These are phyloP conservation scores for Thraustotheca clavata DNA, from an alignment of 352 stramenopile genomes.

Conservation along the genomic window DNA sequence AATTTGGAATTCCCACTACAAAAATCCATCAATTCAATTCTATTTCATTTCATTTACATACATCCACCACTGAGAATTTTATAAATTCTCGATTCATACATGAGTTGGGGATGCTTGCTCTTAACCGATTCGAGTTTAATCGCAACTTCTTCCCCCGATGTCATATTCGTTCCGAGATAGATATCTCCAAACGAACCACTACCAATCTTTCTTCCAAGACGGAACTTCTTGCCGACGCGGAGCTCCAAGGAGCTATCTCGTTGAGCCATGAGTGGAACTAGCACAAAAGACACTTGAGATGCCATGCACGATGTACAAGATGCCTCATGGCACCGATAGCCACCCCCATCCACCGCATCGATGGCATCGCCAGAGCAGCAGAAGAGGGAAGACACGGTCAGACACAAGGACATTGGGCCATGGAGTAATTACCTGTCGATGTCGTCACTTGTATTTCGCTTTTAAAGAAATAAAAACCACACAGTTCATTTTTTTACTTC, in stretches of 20 bases:
- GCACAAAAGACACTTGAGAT: background rate
- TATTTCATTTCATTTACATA: constrained; percentile 49
- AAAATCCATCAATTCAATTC: constrained; percentile 19
- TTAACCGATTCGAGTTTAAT: constrained; percentile 99
- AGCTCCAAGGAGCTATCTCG: constrained; percentile 90
- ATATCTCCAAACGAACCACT: constrained; percentile 99
- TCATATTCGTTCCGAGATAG: constrained; percentile 99
- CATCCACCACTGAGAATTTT: constrained; percentile 97
- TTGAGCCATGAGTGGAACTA: constrained; percentile 34
- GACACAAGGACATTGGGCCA: background rate
- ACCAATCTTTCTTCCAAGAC: constrained; percentile 98
- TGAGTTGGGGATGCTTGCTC: constrained; percentile 96
- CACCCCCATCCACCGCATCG: background rate
- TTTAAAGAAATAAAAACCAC: constrained; percentile 12
- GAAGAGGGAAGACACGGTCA: background rate
- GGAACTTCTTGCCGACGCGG: constrained; percentile 99
- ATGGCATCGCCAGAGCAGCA: background rate
- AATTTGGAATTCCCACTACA: constrained; percentile 95
- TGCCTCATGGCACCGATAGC: background rate
- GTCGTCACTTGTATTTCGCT: background rate
- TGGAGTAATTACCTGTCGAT: background rate
- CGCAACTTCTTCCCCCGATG: constrained; percentile 96
- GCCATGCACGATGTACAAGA: background rate
- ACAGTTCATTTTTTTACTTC: background rate
- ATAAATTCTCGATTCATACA: constrained; percentile 99